These are phyloP conservation scores for Colletotrichum trifolii DNA, from an alignment of 2,329 filamentous ascomycete species.

Conservation along the genomic window DNA sequence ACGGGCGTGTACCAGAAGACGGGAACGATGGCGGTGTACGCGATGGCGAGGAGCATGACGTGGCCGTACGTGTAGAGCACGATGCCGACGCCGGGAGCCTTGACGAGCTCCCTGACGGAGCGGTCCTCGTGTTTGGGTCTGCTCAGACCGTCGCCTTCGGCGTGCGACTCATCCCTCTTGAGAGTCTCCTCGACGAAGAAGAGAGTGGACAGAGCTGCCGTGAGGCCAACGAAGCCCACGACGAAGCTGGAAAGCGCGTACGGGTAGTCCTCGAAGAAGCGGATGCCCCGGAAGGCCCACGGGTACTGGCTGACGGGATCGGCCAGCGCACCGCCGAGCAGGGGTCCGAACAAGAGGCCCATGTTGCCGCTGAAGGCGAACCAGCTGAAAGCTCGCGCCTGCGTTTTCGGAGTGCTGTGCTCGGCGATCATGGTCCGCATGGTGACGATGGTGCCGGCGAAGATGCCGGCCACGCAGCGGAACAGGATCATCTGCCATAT, in stretches of 20 bases:
- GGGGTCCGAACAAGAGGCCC: constrained; percentile 78
- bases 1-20: constrained; percentile 76
- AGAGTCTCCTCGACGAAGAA: constrained; percentile 74
- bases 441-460: constrained; percentile 79
- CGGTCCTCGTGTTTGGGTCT: neutral
- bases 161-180: constrained; percentile 38
- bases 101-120: constrained; percentile 58
- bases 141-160: neutral
- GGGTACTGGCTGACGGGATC: constrained; percentile 75
- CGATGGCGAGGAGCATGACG: constrained; percentile 75
- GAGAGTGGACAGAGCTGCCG: constrained; percentile 60
- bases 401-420: constrained; percentile 74
- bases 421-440: constrained; percentile 83
- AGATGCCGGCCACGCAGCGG: constrained; percentile 77
- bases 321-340: constrained; percentile 76
- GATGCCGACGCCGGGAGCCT: constrained; percentile 70
- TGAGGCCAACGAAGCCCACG: constrained; percentile 52
- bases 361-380: constrained; percentile 82
- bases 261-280: constrained; percentile 72
- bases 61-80: constrained; percentile 75
- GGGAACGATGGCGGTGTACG: constrained; percentile 77
- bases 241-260: constrained; percentile 74
- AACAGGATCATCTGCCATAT: constrained; percentile 82
- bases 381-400: constrained; percentile 79
- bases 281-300: constrained; percentile 61